These are phyloP conservation scores for Bryoerythrophyllum caledonicum DNA, from an alignment of 225 moss, liverwort and hornwort genomes.

Conservation along the genomic window DNA sequence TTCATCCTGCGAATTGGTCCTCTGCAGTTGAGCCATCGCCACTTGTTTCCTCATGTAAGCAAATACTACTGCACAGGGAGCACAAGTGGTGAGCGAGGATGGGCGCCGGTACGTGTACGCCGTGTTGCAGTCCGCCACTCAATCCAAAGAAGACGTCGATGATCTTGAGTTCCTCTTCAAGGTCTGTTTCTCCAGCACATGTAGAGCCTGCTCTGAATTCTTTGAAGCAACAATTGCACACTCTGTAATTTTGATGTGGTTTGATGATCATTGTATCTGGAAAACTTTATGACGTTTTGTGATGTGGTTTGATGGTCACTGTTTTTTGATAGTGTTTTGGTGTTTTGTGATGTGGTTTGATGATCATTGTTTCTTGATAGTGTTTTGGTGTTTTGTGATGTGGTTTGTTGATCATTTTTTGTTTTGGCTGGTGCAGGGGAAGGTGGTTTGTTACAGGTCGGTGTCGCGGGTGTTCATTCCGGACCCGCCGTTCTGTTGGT, in stretches of 20 bases:
- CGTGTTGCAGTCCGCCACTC: constrained; percentile 41
- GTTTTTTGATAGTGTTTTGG: too few species aligned
- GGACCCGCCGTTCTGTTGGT: constrained; percentile 90
- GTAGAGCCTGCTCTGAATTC: too few species aligned
- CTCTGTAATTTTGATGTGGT: background rate
- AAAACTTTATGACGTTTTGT: too few species aligned
- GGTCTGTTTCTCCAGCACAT: constrained; percentile 32
- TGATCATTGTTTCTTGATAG: too few species aligned
- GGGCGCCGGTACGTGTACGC: constrained; percentile 63
- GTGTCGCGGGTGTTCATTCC: constrained; percentile 62
- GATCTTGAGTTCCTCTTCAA: constrained; percentile 85
- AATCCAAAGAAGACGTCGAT: constrained; percentile 58
- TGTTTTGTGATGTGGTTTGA: too few species aligned
- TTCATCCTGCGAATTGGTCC: background rate
- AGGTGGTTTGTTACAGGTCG: constrained; percentile 74
- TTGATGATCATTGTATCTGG: too few species aligned
- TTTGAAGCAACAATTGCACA: too few species aligned
- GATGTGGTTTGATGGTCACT: too few species aligned
- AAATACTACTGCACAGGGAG: constrained; percentile 48
- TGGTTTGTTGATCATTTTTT: too few species aligned
- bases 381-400: too few species aligned
- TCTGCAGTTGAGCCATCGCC: background rate
- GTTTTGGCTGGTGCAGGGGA: constrained; percentile 57
- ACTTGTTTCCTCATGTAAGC: background rate
- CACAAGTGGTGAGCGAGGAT: constrained; percentile 62